Conservation (phyloP, 371 early-diverging fungal species). For the Lichtheimia ornata region DNA sequence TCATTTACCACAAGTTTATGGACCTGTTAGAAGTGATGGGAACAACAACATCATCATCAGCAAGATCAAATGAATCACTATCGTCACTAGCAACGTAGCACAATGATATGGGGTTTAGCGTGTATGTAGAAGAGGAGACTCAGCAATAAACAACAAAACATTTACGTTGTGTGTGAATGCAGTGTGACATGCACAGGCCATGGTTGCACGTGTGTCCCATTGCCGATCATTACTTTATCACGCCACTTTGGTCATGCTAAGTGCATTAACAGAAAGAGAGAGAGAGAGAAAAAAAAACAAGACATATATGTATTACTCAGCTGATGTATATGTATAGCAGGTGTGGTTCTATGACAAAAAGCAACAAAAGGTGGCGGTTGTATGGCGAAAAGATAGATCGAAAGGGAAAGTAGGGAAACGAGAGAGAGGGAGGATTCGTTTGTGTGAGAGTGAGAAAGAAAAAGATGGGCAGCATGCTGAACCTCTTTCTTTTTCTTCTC, state of each 20-base stretch:
- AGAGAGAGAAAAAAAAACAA: too few relatives aligned
- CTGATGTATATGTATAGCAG: not conserved
- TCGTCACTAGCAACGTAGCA: too few relatives aligned
- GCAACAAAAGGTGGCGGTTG: too few relatives aligned
- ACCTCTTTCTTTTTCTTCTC: constrained; percentile 12
- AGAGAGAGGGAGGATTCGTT: not conserved
- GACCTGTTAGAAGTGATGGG: constrained; percentile 42
- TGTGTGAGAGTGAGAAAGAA: not conserved
- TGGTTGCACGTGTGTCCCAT: constrained; percentile 1
- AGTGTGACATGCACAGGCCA: constrained; percentile 2
- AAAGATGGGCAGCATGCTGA: constrained; percentile 21
- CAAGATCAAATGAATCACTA: too few relatives aligned
- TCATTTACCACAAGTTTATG: constrained; percentile 77
- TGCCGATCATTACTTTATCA: constrained; percentile 2
- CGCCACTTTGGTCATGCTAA: not conserved
- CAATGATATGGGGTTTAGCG: too few relatives aligned
- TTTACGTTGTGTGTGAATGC: too few relatives aligned
- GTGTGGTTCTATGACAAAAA: not conserved
- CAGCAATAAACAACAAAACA: too few relatives aligned
- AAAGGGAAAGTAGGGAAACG: not conserved
- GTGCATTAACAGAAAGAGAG: not conserved
- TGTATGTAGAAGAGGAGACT: too few relatives aligned
- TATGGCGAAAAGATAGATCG: too few relatives aligned
- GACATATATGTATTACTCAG: too few relatives aligned
- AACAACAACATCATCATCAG: not conserved